phyloP scores from a whole-genome alignment of 2,329 filamentous ascomycete species.

The Thielaviopsis musarum region DNA sequence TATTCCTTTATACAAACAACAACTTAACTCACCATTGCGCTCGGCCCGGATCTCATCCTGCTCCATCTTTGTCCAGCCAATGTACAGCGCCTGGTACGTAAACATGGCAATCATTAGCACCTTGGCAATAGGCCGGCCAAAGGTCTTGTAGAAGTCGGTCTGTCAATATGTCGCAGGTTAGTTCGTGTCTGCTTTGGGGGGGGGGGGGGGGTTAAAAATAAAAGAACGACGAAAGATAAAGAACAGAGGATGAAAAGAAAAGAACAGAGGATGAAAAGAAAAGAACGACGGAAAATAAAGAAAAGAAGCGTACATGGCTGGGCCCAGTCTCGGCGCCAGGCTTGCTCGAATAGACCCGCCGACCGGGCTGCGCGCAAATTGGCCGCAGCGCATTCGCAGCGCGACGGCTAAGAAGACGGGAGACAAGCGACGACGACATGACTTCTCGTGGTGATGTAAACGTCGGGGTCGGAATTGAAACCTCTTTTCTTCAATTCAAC shows the following conservation, averaged over 20 bases:
- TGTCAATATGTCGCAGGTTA: slow-evolving; percentile 18
- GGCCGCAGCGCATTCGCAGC: background rate
- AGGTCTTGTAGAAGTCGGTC: slow-evolving; percentile 57
- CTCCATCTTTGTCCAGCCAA: slow-evolving; percentile 58
- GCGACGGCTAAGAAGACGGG: background rate
- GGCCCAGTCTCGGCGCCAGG: background rate
- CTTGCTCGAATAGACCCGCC: background rate
- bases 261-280: too few relatives aligned
- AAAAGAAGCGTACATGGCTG: slow-evolving; percentile 4
- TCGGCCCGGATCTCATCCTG: slow-evolving; percentile 38
- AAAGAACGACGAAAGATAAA: too few relatives aligned
- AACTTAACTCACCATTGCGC: slow-evolving; percentile 6
- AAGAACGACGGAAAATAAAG: too few relatives aligned
- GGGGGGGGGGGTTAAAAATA: too few relatives aligned
- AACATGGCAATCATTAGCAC: slow-evolving; percentile 58
- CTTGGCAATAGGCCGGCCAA: slow-evolving; percentile 57
- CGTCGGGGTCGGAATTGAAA: too few relatives aligned
- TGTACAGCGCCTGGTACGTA: slow-evolving; percentile 65
- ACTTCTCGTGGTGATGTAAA: background rate
- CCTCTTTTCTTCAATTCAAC: too few relatives aligned
- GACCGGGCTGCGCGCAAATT: background rate
- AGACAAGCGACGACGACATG: background rate
- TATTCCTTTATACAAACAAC: too few relatives aligned
- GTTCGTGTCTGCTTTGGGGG: background rate
- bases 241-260: too few relatives aligned